phyloP scores from a whole-genome alignment of 163 green algal genomes.

The Scenedesmus sp. region DNA sequence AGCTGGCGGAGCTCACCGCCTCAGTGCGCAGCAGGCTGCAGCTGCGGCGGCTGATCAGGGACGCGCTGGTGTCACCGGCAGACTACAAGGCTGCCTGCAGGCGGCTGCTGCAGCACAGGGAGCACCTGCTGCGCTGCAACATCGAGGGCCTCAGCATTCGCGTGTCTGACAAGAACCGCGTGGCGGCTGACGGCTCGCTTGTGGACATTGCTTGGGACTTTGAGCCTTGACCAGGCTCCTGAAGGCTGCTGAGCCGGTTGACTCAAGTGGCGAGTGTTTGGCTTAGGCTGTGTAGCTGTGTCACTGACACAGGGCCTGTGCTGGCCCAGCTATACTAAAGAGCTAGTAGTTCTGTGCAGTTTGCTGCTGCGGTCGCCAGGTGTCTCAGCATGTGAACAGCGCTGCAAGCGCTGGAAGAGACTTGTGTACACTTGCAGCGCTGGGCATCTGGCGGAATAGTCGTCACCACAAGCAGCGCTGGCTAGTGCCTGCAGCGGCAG shows the following conservation, averaged over 20 bases:
- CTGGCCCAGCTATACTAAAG: too few relatives aligned
- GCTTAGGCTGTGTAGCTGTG: too few relatives aligned
- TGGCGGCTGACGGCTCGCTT: slow-evolving; percentile 30
- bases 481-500: too few relatives aligned
- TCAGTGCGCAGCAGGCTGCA: slow-evolving; percentile 25
- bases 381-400: too few relatives aligned
- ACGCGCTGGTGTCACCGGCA: neutral
- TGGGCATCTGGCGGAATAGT: too few relatives aligned
- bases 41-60: slow-evolving; percentile 38
- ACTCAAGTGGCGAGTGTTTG: too few relatives aligned
- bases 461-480: too few relatives aligned
- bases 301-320: too few relatives aligned
- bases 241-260: neutral
- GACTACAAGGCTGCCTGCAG: slow-evolving; percentile 29
- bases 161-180: slow-evolving; percentile 45
- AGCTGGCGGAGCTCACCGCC: slow-evolving; percentile 22
- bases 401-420: too few relatives aligned
- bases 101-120: slow-evolving; percentile 41
- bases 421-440: too few relatives aligned
- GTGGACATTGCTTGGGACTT: slow-evolving; percentile 53
- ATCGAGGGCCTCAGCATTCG: slow-evolving; percentile 47
- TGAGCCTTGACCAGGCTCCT: slow-evolving; percentile 19
- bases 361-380: too few relatives aligned
- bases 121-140: slow-evolving; percentile 7
- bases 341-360: too few relatives aligned